These are phyloP conservation scores for Mycena amicta DNA, from an alignment of 768 basidiomycete species.

Conservation along the genomic window DNA sequence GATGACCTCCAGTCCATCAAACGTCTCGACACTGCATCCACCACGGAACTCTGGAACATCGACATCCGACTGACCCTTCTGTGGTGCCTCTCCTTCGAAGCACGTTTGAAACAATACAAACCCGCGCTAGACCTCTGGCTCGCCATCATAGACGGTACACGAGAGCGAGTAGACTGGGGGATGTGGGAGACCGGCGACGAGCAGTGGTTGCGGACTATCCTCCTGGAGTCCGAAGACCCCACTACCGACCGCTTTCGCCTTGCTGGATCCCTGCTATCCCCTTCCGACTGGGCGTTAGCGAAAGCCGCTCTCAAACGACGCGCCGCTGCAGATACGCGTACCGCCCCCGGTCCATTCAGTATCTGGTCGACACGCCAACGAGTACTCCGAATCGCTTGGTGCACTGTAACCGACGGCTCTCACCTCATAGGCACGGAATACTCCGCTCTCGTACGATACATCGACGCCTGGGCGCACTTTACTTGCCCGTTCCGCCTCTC, in stretches of 20 bases:
- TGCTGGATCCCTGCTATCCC: neutral
- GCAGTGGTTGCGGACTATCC: conserved; percentile 10
- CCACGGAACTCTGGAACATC: conserved; percentile 9
- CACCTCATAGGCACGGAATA: neutral
- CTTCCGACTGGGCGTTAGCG: conserved; percentile 11
- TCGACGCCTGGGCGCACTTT: conserved; percentile 15
- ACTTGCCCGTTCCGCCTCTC: conserved; percentile 16
- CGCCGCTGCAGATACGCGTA: neutral
- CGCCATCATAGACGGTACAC: conserved; percentile 8
- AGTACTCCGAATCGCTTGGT: conserved; percentile 19
- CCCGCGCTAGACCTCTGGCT: conserved; percentile 17
- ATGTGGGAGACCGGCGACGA: conserved; percentile 21
- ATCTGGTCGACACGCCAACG: conserved; percentile 10
- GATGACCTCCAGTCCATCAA: neutral
- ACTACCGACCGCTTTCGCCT: conserved; percentile 7
- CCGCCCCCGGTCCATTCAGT: neutral
- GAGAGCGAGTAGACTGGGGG: conserved; percentile 13
- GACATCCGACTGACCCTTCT: conserved; percentile 19
- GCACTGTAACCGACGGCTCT: conserved; percentile 9
- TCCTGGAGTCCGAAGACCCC: neutral
- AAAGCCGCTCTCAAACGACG: conserved; percentile 10
- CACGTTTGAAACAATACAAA: conserved; percentile 5
- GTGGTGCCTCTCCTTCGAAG: conserved; percentile 20
- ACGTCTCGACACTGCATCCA: neutral
- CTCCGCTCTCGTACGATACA: conserved; percentile 4